A percentile compares a stretch with the other conserved stretches of the same genome.
Evolutionary conservation across 2,329 filamentous ascomycete species (phyloP).

Genomic region (Fusarium algeriense): DNA sequence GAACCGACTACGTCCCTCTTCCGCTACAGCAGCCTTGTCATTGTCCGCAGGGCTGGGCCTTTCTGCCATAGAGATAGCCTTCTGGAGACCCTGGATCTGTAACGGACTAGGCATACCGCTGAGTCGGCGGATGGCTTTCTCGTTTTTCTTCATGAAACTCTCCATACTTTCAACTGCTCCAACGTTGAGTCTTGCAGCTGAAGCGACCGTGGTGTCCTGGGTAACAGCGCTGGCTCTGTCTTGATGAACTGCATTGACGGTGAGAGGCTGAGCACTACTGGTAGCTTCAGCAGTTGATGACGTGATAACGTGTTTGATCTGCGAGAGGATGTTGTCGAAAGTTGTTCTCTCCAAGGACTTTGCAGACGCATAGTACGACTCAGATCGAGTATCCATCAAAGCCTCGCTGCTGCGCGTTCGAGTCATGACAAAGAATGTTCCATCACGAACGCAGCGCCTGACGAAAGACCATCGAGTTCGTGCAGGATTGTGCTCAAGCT

Average conservation of each 20-base stretch:
- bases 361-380: conserved; percentile 20
- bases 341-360: conserved; percentile 33
- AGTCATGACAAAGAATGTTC: conserved; percentile 64
- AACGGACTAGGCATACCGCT: conserved; percentile 26
- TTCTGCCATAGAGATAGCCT: neutral
- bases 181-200: conserved; percentile 3
- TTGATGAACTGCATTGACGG: conserved; percentile 34
- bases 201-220: neutral
- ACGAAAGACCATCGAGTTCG: conserved; percentile 65
- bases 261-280: neutral
- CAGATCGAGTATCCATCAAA: neutral
- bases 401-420: conserved; percentile 46
- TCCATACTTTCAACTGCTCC: conserved; percentile 29
- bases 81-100: conserved; percentile 16
- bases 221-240: neutral
- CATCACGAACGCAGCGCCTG: conserved; percentile 61
- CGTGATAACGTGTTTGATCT: conserved; percentile 30
- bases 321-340: conserved; percentile 37
- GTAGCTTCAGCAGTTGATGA: neutral
- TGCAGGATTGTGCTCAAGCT: conserved; percentile 65
- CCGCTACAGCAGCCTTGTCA: fast-evolving
- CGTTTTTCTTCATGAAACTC: conserved; percentile 37
- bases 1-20: fast-evolving
- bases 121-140: conserved; percentile 27
- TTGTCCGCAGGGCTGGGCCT: fast-evolving